phyloP scores from a whole-genome alignment of 805 yeast genomes.

The Candida glaebosa region DNA sequence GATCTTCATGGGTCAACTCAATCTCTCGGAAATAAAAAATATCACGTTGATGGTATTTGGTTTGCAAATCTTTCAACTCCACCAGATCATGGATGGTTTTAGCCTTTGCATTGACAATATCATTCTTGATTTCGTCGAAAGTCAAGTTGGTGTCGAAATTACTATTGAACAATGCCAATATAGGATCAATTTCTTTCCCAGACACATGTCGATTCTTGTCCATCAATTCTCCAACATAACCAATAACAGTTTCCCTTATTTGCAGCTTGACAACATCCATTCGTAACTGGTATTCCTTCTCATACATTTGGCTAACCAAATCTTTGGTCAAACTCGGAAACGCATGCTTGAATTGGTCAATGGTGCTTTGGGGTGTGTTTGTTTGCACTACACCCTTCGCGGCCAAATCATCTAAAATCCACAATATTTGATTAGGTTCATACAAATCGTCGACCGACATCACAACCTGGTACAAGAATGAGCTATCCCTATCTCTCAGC shows the following conservation, averaged over 20 bases:
- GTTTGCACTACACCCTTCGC: background rate
- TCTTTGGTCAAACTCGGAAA: conserved; percentile 2
- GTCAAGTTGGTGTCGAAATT: background rate
- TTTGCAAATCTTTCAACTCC: background rate
- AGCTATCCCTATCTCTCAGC: no score
- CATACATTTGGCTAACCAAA: background rate
- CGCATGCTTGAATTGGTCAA: background rate
- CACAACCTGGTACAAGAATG: no score
- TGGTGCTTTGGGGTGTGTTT: background rate
- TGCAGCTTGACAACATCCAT: background rate
- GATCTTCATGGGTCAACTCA: conserved; percentile 2
- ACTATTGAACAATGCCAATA: background rate
- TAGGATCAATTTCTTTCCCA: background rate
- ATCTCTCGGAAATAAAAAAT: conserved; percentile 9
- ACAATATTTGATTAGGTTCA: background rate
- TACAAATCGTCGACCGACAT: background rate
- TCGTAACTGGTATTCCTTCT: background rate
- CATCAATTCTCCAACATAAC: background rate
- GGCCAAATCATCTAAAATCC: background rate
- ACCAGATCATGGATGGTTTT: background rate
- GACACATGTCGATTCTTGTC: background rate
- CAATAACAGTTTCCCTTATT: background rate
- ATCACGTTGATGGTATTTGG: conserved; percentile 7
- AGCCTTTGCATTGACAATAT: background rate
- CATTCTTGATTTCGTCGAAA: background rate